Evolutionary conservation across 169 alveolate genomes (phyloP), one percentile per base, ranked within the genome.

Genomic region (Eimeria acervulina): DNA sequence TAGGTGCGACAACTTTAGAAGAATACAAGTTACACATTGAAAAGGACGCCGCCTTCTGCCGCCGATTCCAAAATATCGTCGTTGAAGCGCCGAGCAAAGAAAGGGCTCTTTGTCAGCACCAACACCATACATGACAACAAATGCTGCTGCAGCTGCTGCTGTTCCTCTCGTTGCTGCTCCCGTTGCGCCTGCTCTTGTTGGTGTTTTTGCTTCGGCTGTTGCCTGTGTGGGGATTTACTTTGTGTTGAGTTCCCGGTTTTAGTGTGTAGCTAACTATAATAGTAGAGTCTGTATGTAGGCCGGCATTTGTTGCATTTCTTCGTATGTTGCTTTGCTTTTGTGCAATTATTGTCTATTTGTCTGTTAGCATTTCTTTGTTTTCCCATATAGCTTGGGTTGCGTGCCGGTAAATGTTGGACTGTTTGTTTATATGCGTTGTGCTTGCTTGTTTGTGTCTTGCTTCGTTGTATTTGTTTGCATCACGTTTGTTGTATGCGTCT

Each of bases 1-100:
- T 98, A 23, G 99, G 99, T 13, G 99, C 99, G 21, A 98, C 99
- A 0, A 98, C 99, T 26, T 96, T 97, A 33, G 98, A 98, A 85
- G 99, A 98, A 92, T 98, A 98, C 93, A 96, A 98, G 70, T 98
- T 98, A 92, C 97, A 96, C 87, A 97, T 98, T 26, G 99, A 98
- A 94, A 98, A 98, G 90, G 99, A 98, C 68, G 98, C 98, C 33
- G 99, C 99, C 0, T 91, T 98, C 90, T 99, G 98, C 93, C 98
- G 99, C 28, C 98, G 99, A 15, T 98, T 98, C 96, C 99, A 98
- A 83, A 99, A 98, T 13, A 98, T 98, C 44, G 89, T 96, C 47
- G 99, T 98, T 40, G 97, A 97, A 17, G 98, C 98, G 63, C 99
- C 99, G 19, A 74, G 97, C 44, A 98, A 97, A 0, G 98, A 97